phyloP scores from a whole-genome alignment of 2,329 filamentous ascomycete genomes.

The Venturia oleaginea region DNA sequence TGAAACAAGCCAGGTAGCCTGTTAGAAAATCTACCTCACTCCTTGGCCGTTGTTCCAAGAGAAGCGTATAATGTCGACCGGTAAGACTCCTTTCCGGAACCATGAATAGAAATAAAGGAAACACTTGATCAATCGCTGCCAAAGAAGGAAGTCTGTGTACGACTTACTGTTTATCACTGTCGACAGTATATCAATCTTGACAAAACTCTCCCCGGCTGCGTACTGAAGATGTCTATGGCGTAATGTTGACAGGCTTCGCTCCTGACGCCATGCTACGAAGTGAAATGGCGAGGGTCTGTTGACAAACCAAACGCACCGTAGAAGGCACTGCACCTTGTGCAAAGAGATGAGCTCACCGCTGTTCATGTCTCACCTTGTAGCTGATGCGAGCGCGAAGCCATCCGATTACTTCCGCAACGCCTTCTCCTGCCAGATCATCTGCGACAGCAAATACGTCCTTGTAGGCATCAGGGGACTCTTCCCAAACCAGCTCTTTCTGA shows the following conservation, averaged over 20 bases:
- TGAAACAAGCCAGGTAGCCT: neutral
- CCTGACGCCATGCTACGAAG: neutral
- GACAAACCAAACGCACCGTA: neutral
- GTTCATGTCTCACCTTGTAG: conserved; percentile 31
- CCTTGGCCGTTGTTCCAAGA: neutral
- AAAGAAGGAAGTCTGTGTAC: neutral
- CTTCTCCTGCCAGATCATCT: conserved; percentile 26
- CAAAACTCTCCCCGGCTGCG: neutral
- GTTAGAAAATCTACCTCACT: neutral
- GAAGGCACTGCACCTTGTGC: neutral
- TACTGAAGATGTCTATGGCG: neutral
- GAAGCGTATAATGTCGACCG: neutral
- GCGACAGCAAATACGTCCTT: conserved; percentile 30
- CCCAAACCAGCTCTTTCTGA: conserved; percentile 29
- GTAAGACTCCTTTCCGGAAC: conserved; percentile 1
- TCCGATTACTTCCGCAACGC: conserved; percentile 24
- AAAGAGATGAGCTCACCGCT: neutral
- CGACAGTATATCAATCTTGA: neutral
- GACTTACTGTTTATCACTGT: neutral
- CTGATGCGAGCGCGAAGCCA: conserved; percentile 28
- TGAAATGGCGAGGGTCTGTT: neutral
- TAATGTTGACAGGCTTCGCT: neutral
- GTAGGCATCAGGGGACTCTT: conserved; percentile 31
- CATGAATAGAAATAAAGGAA: conserved; percentile 6
- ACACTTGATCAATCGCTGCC: neutral